Conservation (phyloP, 2,329 filamentous ascomycete species). For the Paraphoma chrysanthemicola region DNA sequence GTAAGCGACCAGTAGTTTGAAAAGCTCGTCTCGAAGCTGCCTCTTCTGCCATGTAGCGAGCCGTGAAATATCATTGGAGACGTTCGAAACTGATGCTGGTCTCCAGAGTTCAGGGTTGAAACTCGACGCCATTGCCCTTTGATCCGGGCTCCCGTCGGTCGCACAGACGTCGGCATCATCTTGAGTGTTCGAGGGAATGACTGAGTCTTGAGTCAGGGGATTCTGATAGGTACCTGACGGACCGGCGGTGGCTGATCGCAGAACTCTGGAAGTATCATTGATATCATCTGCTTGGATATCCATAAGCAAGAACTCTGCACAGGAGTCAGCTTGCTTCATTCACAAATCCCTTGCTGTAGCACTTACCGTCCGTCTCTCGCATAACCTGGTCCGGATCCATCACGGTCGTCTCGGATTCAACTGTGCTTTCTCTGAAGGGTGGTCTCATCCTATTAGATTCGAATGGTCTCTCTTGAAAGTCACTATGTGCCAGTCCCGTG, state of each 20-base stretch:
- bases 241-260: conserved; percentile 4
- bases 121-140: background rate
- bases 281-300: background rate
- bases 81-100: background rate
- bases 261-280: background rate
- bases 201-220: conserved; percentile 11
- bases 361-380: conserved; percentile 7
- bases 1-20: conserved; percentile 9
- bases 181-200: conserved; percentile 11
- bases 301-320: background rate
- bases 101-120: background rate
- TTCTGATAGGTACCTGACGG: conserved; percentile 17
- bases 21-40: conserved; percentile 11
- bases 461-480: background rate
- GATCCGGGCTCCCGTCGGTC: background rate
- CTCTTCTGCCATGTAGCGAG: conserved; percentile 1
- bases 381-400: conserved; percentile 6
- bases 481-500: background rate
- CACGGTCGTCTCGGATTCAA: conserved; percentile 15
- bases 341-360: background rate
- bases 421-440: conserved; percentile 5
- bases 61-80: background rate
- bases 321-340: background rate
- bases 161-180: background rate
- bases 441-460: conserved; percentile 7